Evolutionary conservation across 2,329 filamentous ascomycete species (phyloP), one percentile per base, ranked within the genome.

Genomic region (Coleophoma eucalyptorum): DNA sequence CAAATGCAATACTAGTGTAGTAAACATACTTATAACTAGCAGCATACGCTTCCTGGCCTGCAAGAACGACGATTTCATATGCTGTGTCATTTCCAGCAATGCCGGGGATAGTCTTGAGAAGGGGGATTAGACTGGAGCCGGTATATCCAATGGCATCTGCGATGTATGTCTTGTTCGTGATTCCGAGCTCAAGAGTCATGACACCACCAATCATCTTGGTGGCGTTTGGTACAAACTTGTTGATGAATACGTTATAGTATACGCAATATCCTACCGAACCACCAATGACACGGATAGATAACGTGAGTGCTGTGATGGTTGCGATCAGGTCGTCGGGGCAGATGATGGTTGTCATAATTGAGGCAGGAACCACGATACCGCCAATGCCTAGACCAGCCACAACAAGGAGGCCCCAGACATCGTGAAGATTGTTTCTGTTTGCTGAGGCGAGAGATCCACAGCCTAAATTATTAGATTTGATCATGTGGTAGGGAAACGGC

Each of bases 321-420:
- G 81, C 84, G 55, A 88, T 86, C 8, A 86, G 73, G 50, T 87
- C 83, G 61, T 83, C 80, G 0, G 83, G 82, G 53, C 81, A 86
- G 54, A 86, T 81, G 58, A 87, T 85, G 12, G 80, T 82, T 12
- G 80, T 79, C 47, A 86, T 83, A 58, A 86, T 83, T 0, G 79
- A 81, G 1, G 79, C 78, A 0, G 83, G 84, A 6, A 87, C 79
- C 34, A 86, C 79, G 46, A 88, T 84, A 1, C 81, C 84, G 6
- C 84, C 85, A 4, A 87, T 81, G 6, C 85, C 85, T 2, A 87
- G 65, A 4, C 81, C 79, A 2, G 83, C 81, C 4, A 87, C 62
- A 13, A 80, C 69, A n/a, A 87, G 70, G 21, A 86, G 67, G 13
- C 72, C 76, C 69, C 79, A 85, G 15, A 84, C 67, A 16, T 71